Base-by-base conservation (phyloP, 306 rosid genomes). In the Pyrus betulifolia region DNA sequence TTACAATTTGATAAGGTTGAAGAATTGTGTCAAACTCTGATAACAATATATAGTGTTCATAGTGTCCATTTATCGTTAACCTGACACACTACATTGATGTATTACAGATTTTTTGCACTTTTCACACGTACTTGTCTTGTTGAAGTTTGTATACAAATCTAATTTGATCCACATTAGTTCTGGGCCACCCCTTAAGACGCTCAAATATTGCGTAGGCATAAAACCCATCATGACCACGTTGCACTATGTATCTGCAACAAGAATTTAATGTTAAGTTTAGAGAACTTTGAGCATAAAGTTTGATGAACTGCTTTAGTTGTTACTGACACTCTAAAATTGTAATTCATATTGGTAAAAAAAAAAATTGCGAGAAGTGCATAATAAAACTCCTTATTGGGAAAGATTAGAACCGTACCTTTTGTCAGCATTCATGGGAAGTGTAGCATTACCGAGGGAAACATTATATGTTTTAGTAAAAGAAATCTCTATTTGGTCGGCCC, bases 401-500 rank as follows among this genome's bases (percentile, higher is more conserved):
- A 1, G 62, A 42, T 42, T n/a, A 9, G 58, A 19, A 54, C 23
- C 21, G 1, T 49, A 93, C 97, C 98, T 87, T 85, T 79, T 82
- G 85, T 93, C 97, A 52, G 88, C 78, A 57, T 76, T 93, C 18
- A 91, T 33, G 60, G 98, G 93, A 42, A 83, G 70, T 12, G 33
- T 54, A 15, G 51, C 21, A 21, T 49, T 65, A 17, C 49, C 27
- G 42, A 67, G 57, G 33, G 90, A 82, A 55, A 69, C 14, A 17
- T 61, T 69, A 92, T 96, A 93, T 72, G 58, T 78, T 72, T 68
- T 83, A 27, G 55, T 57, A 78, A 93, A 93, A 52, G 98, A 93
- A 80, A 93, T 71, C 72, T 93, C 98, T 61, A 84, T 79, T 77
- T 85, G 88, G 6, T 80, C 74, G 13, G 82, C 69, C 15, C 75